A percentile compares a stretch with the other conserved stretches of the same genome.
These are phyloP conservation scores for Calonectria pauciramosa DNA, from an alignment of 2,329 filamentous ascomycete species.

Conservation along the genomic window DNA sequence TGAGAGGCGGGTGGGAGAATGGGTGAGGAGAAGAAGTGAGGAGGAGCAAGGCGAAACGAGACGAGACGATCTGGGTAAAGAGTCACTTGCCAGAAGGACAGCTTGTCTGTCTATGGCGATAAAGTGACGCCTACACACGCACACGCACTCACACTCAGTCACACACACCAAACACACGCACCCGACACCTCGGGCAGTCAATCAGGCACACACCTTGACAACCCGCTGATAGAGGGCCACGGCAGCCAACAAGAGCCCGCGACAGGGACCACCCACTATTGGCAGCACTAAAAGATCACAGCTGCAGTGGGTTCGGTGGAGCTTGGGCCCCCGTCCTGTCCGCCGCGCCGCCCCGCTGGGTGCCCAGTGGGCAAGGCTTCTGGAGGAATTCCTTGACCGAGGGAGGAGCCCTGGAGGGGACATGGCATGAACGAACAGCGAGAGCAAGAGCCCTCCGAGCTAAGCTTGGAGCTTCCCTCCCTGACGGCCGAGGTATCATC, in stretches of 20 bases:
- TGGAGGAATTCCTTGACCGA: not conserved
- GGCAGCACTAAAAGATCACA: conserved; percentile 23
- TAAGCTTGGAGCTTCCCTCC: conserved; percentile 17
- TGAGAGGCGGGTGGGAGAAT: not conserved
- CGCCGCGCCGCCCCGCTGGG: conserved; percentile 1
- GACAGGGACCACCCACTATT: not conserved
- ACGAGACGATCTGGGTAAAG: not conserved
- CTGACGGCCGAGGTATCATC: conserved; percentile 27
- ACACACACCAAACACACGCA: not conserved
- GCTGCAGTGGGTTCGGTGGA: conserved; percentile 19
- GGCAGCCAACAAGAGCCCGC: not conserved
- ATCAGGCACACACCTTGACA: not conserved
- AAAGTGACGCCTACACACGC: conserved; percentile 22
- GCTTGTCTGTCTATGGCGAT: conserved; percentile 24
- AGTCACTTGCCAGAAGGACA: conserved; percentile 17
- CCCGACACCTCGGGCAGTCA: not conserved
- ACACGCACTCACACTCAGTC: not conserved
- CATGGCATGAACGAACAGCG: not conserved
- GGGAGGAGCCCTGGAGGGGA: not conserved
- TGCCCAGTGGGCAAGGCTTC: not conserved
- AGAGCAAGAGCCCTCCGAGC: conserved; percentile 1
- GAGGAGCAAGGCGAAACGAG: not conserved
- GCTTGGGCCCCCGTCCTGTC: conserved; percentile 16
- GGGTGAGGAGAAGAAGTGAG: not conserved
- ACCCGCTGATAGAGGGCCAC: not conserved